Evolutionary conservation across 108 stramenopile species (phyloP).

Genomic region (Nannochloropsis salina): DNA sequence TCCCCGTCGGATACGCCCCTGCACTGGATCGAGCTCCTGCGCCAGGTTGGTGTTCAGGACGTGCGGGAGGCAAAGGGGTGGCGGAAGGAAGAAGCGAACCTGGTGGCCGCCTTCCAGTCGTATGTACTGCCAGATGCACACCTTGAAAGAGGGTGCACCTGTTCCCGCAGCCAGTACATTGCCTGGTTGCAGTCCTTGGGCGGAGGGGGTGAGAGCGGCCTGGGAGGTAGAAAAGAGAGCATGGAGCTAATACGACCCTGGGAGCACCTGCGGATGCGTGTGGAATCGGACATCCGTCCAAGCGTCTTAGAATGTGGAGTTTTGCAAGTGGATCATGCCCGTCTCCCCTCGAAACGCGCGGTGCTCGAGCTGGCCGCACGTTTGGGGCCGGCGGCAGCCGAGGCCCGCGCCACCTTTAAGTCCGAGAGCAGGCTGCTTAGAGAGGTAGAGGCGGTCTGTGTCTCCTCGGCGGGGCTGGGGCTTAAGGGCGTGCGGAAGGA

Average conservation of each 20-base stretch:
- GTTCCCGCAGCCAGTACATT: background rate
- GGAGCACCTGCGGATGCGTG: background rate
- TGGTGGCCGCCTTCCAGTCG: conserved; percentile 16
- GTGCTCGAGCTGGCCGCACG: background rate
- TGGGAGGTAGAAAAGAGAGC: background rate
- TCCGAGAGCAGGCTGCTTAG: background rate
- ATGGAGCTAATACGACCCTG: background rate
- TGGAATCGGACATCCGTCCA: background rate
- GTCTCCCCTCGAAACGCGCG: background rate
- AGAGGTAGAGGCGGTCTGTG: background rate
- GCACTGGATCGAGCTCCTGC: background rate
- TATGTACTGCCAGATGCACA: background rate
- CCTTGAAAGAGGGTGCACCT: background rate
- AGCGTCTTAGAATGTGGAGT: background rate
- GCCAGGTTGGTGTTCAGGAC: background rate
- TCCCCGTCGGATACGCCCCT: background rate
- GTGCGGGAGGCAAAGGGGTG: background rate
- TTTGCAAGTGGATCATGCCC: background rate
- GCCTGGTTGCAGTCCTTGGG: background rate
- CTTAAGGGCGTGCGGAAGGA: background rate
- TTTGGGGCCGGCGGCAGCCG: background rate
- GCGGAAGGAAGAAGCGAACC: background rate
- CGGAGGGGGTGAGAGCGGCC: background rate
- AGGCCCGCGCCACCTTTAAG: background rate
- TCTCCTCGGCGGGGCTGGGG: background rate